Evolutionary conservation across 192 early-diverging fungal genomes (phyloP).

Genomic region (Entomortierella lignicola): DNA sequence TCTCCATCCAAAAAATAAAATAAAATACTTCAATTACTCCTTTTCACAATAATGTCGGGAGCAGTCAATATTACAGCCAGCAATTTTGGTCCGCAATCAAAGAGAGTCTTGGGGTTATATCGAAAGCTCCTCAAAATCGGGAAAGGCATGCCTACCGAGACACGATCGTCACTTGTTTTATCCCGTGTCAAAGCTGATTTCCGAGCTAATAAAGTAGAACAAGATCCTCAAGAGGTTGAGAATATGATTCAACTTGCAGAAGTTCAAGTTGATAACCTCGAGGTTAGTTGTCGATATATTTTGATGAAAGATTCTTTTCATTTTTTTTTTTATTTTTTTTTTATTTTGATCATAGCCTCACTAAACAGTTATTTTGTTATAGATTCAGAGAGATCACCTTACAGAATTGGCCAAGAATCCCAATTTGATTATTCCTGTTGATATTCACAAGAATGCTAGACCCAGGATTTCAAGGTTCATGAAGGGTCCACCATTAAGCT

Average conservation of each 20-base stretch:
- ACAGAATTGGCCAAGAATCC: constrained; percentile 50
- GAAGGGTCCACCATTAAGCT: constrained; percentile 47
- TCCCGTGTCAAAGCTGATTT: constrained; percentile 47
- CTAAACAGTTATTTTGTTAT: not conserved
- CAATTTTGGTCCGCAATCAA: not conserved
- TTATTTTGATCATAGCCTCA: not conserved
- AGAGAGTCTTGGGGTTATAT: constrained; percentile 28
- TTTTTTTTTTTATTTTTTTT: not conserved
- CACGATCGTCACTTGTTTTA: constrained; percentile 37
- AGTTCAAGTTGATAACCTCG: constrained; percentile 46
- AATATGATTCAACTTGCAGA: constrained; percentile 51
- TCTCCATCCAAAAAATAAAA: not conserved
- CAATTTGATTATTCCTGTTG: constrained; percentile 47
- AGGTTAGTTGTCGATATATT: constrained; percentile 16
- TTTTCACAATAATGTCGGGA: constrained; percentile 10
- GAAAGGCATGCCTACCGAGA: constrained; percentile 52
- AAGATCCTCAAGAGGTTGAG: constrained; percentile 40
- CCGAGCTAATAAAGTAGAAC: constrained; percentile 26
- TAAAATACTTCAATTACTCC: no score
- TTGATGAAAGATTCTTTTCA: not conserved
- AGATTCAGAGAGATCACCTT: constrained; percentile 51
- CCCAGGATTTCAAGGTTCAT: constrained; percentile 48
- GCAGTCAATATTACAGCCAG: not conserved
- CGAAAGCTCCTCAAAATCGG: constrained; percentile 36
- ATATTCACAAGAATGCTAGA: constrained; percentile 50